Evolutionary conservation across 768 basidiomycete species (phyloP), one percentile per base, ranked within the genome.

Genomic region (Amanita subjunquillea): DNA sequence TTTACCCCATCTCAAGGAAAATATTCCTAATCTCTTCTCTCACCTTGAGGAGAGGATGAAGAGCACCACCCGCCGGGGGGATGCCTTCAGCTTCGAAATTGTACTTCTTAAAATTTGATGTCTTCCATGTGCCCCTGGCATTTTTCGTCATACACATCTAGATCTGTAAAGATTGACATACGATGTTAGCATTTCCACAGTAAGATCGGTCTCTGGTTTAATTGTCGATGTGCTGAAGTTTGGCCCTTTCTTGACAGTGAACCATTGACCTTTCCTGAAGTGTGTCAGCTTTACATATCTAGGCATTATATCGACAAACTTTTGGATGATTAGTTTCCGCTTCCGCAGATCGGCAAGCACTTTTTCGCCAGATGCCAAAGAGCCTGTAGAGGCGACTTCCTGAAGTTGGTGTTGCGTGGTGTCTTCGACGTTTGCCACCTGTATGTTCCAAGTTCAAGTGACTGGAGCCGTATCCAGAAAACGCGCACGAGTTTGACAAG

Each of bases 1-100:
- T 67, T 49, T 56, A 97, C 95, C 96, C 96, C 94, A 98, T 98
- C 67, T 99, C 96, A 59, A 99, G 77, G 77, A 99, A 99, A 62
- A 98, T 97, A 65, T 87, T 87, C 49, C 94, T 79, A 63, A 99
- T 91, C 67, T 99, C 96, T 69, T 98, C 96, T 52, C 96, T 78
- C 23, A 99, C 96, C 73, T 98, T 98, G 54, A 99, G 80, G 32
- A 99, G 76, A 13, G 96, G 96, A 67, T 98, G 96, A 29, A 98
- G 73, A 12, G 94, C 92, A 38, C 96, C 96, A 29, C 93, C 92
- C 37, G 80, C 79, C 3, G 93, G 85, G 7, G 87, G 89, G 27
- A 85, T 80, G 49, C 96, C 96, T 57, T 93, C 93, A 0, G 96
- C 94, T 59, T 95, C 93, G 60, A 98, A 98, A 70, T 99, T 99